Base-by-base conservation (phyloP, 768 basidiomycete genomes). In the Naganishia kalamii region DNA sequence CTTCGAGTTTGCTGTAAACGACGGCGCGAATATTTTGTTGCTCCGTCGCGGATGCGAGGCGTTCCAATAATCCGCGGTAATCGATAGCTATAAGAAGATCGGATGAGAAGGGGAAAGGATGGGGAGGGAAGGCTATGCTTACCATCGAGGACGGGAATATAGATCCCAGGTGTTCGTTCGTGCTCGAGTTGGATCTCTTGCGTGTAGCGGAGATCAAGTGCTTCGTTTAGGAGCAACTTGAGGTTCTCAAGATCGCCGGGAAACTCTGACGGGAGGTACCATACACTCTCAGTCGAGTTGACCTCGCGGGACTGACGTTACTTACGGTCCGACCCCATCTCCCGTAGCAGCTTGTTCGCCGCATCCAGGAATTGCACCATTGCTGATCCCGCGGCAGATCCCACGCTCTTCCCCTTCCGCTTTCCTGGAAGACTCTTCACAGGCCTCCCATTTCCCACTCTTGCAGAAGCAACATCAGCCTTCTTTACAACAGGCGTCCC, bases 141-240 rank as follows among this genome's bases (percentile, higher is more conserved):
- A 57, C 54, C 54, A 35, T 57, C 54, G 10, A 57, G 21, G 8
- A 57, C 54, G 17, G 54, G 54, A 33, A 57, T 57, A 11, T 19
- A 40, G 54, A 57, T 40, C 21, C 54, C 54, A 23, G 54, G 54
- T 10, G 13, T 40, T 27, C 54, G 17, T 35, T 41, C 32, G 23
- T 57, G 54, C 13, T 57, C 54, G 23, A 57, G 54, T 4, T 57
- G 35, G 23, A 57, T 57, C 27, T 57, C 54, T 40, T 57, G 54
- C 11, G 54, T 40, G 27, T 57, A 57, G 4, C 54, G 54, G 3
- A 57, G 13, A 57, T 57, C 54, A n/a, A 57, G 30, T 5, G 54
- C 54, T 33, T 41, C 54, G 37, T 57, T 57, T 4, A 57, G 54
- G 11, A 57, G 54, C 32, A 57, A 25, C 54, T 57, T 57, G 7